Evolutionary conservation across 2,329 filamentous ascomycete species (phyloP).

Genomic region (Neonectria sp.): DNA sequence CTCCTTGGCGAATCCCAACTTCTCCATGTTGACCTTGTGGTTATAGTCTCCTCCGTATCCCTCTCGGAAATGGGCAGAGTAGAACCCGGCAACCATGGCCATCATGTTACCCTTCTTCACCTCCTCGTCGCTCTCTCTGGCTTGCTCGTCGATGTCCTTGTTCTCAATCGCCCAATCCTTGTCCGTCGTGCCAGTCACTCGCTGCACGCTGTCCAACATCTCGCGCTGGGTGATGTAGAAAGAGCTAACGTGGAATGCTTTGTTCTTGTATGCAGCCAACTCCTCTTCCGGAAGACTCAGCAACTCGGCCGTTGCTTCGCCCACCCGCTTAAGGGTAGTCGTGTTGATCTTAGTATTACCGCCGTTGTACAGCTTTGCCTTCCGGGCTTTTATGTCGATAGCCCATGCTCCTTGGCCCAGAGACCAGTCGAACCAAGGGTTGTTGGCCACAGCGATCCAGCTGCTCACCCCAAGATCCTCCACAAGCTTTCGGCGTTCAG

Average conservation of each 20-base stretch:
- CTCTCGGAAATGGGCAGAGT: slow-evolving; percentile 48
- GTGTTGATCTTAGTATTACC: slow-evolving; percentile 49
- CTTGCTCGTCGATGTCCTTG: slow-evolving; percentile 25
- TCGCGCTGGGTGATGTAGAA: slow-evolving; percentile 73
- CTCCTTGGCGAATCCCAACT: slow-evolving; percentile 48
- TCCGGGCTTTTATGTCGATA: slow-evolving; percentile 49
- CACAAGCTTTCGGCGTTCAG: slow-evolving; percentile 44
- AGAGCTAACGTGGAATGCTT: slow-evolving; percentile 62
- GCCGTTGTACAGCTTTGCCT: slow-evolving; percentile 49
- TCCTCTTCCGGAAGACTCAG: slow-evolving; percentile 53
- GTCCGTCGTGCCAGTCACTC: slow-evolving; percentile 69
- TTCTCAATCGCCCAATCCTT: slow-evolving; percentile 57
- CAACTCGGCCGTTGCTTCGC: slow-evolving; percentile 52
- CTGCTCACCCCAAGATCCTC: slow-evolving; percentile 48
- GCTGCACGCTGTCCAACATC: slow-evolving; percentile 73
- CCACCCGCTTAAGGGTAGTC: slow-evolving; percentile 51
- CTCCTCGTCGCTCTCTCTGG: slow-evolving; percentile 32
- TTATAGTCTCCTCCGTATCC: slow-evolving; percentile 52
- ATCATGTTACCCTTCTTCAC: slow-evolving; percentile 37
- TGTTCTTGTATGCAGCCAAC: slow-evolving; percentile 49
- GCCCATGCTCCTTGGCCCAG: slow-evolving; percentile 49
- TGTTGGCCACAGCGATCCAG: slow-evolving; percentile 52
- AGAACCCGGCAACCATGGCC: slow-evolving; percentile 43
- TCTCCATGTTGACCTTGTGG: slow-evolving; percentile 47
- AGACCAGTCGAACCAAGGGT: slow-evolving; percentile 53